Evolutionary conservation across 345 rosid genomes (phyloP), one percentile per base, ranked within the genome.

Genomic region (Sonneratia caseolaris): DNA sequence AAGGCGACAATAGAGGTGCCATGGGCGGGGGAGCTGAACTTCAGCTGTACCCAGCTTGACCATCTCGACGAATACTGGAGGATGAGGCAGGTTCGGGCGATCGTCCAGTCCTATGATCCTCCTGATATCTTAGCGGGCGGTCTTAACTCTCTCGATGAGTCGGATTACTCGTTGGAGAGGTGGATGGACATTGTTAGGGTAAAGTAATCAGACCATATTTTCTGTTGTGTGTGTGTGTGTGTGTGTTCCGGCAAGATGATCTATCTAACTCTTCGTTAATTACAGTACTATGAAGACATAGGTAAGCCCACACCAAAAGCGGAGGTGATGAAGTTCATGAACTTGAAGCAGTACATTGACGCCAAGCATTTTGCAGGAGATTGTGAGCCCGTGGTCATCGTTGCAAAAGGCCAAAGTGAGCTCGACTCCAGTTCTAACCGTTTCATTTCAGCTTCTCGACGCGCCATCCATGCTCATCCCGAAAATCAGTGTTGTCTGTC

Each of bases 61-160:
- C 97, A 94, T 85, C 76, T 94, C 70, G 84, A 90, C 75, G 98
- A 94, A 77, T 81, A 83, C n/a, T 94, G 98, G 98, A 78, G 97
- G 76, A 85, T 91, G 96, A 90, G 82, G 76, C 98, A 94, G 81
- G 86, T 93, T 8, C 83, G 79, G 51, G 88, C 97, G 27, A 85
- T 94, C 55, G 86, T 81, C 16, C 85, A 78, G 71, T 84, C 86
- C 59, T 86, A 83, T 38, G 81, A 83, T 59, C 79, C 90, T 76
- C 87, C 97, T 0, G 89, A 94, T 76, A 76, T 94, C 77, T 71
- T 94, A 22, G 78, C 92, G 6, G 98, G 98, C 53, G 96, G 97
- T 56, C 71, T 91, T 70, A 94, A 94, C 72, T 86, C 97, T 36
- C 80, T 94, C 35, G 83, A 86, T 24, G 87, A 82, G 68, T 85